These are phyloP conservation scores for Colletotrichum costaricense DNA, from an alignment of 2,329 filamentous ascomycete genomes.

Conservation along the genomic window DNA sequence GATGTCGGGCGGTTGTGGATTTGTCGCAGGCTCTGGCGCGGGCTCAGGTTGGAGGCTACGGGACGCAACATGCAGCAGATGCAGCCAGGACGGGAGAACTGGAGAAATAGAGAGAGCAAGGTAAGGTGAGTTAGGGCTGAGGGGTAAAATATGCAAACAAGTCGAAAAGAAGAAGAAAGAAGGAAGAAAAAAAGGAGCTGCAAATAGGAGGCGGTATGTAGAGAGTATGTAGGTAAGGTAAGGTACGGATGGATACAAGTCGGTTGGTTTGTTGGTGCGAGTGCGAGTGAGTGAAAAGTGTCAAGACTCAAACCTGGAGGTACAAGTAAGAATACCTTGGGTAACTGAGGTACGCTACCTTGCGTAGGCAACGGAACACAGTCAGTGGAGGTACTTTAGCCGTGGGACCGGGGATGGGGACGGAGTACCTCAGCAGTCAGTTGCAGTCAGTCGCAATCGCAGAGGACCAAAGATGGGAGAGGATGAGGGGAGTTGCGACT, in stretches of 20 bases:
- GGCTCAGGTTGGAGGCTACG: not conserved
- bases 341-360: too few relatives aligned
- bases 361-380: too few relatives aligned
- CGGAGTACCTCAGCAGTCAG: not conserved
- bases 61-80: constrained; percentile 5
- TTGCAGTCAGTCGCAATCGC: not conserved
- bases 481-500: not conserved
- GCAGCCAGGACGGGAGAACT: not conserved
- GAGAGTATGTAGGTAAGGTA: not conserved
- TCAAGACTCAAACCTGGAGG: not conserved
- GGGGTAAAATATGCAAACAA: not conserved
- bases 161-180: not conserved
- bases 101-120: not conserved
- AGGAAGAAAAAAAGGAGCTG: not conserved
- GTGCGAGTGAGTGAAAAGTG: constrained; percentile 16
- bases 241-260: constrained; percentile 11
- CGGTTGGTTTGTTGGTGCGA: not conserved
- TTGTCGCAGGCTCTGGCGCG: not conserved
- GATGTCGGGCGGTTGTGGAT: constrained; percentile 8
- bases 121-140: not conserved
- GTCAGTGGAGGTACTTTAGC: not conserved
- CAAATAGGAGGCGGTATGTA: not conserved
- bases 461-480: not conserved
- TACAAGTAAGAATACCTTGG: too few relatives aligned
- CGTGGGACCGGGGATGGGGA: not conserved